Evolutionary conservation across 495 filamentous ascomycete genomes (phyloP).

Genomic region (Cercophora sp.): DNA sequence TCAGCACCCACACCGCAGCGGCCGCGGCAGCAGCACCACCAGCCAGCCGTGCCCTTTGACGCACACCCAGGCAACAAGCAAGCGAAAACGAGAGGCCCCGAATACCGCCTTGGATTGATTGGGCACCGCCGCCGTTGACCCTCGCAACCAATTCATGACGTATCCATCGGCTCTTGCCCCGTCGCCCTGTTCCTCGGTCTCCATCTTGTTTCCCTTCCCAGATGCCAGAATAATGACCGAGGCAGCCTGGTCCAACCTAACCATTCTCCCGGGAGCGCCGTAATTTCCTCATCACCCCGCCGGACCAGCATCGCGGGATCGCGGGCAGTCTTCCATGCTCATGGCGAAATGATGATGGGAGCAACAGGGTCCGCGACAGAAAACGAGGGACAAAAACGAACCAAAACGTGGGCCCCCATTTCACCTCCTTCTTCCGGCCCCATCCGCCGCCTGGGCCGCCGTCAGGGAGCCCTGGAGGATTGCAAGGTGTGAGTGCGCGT

Average conservation of each 20-base stretch:
- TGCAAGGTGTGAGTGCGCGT: neutral
- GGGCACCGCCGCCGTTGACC: conserved; percentile 13
- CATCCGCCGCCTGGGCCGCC: conserved; percentile 17
- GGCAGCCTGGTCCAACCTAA: neutral
- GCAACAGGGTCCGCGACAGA: conserved; percentile 13
- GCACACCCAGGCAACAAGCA: too few relatives aligned
- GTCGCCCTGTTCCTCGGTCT: neutral
- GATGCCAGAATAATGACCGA: neutral
- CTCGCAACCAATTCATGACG: conserved; percentile 15
- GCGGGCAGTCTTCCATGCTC: too few relatives aligned
- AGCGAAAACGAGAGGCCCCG: too few relatives aligned
- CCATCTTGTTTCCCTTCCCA: neutral
- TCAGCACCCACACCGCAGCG: too few relatives aligned
- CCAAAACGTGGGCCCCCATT: conserved; percentile 4
- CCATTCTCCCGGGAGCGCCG: neutral
- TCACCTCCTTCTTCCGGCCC: conserved; percentile 9
- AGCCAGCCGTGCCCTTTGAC: too few relatives aligned
- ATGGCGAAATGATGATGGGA: too few relatives aligned
- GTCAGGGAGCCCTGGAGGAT: conserved; percentile 7
- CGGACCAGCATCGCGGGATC: conserved; percentile 2
- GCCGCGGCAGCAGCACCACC: too few relatives aligned
- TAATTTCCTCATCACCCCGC: conserved; percentile 1
- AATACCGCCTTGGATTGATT: conserved; percentile 9
- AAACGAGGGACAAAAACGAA: conserved; percentile 5
- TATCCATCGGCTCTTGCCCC: neutral